Percentiles rank a stretch among this genome's conserved stretches.
Evolutionary conservation across 2,329 filamentous ascomycete species (phyloP).

Genomic region (Penicillium digitatum): DNA sequence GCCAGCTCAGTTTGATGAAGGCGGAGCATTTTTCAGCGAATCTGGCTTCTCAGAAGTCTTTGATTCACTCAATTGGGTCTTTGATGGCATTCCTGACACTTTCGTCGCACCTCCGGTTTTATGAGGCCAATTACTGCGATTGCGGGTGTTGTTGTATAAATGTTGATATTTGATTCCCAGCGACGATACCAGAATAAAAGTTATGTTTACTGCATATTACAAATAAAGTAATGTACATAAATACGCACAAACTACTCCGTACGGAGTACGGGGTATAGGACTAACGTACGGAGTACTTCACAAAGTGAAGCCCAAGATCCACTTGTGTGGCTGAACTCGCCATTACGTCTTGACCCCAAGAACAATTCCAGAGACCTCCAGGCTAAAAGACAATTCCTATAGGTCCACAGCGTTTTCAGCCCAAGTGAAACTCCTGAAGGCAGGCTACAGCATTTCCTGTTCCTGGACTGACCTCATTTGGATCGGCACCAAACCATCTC

Average conservation of each 20-base stretch:
- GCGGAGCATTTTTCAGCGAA: constrained; percentile 37
- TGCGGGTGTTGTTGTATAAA: not conserved
- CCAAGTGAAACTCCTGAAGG: not conserved
- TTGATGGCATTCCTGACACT: constrained; percentile 74
- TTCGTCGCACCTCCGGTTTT: constrained; percentile 38
- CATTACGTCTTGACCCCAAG: not conserved
- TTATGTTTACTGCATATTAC: not conserved
- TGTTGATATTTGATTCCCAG: constrained; percentile 7
- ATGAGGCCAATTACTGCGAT: constrained; percentile 8
- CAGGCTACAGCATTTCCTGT: constrained; percentile 6
- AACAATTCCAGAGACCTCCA: not conserved
- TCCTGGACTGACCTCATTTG: not conserved
- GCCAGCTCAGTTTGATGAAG: constrained; percentile 35
- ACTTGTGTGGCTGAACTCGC: constrained; percentile 5
- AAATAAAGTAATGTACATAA: not conserved
- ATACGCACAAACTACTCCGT: not conserved
- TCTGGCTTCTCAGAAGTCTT: constrained; percentile 68
- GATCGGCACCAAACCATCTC: constrained; percentile 1
- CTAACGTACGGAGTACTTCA: not conserved
- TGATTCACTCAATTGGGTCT: constrained; percentile 86
- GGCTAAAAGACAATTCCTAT: not conserved
- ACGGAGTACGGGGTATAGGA: too few relatives aligned
- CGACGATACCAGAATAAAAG: constrained; percentile 16
- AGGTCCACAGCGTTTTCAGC: not conserved
- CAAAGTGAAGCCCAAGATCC: not conserved